Conservation (phyloP, 495 filamentous ascomycete genomes). For the Daldinia loculata region DNA sequence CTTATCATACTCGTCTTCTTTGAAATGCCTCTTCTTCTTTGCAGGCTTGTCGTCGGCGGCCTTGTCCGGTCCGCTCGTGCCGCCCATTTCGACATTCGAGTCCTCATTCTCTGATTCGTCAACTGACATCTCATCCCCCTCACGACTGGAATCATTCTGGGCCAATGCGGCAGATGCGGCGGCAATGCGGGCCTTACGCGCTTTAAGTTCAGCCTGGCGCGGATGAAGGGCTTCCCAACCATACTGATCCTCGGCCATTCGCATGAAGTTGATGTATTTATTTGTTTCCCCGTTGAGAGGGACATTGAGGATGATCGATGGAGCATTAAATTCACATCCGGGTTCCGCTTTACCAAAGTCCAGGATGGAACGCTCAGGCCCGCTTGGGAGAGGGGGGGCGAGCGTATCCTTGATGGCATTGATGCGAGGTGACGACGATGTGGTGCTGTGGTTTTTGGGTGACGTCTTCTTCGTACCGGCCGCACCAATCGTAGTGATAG, state of each 20-base stretch:
- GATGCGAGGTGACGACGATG: conserved; percentile 54
- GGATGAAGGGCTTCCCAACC: conserved; percentile 95
- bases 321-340: conserved; percentile 63
- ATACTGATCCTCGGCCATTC: conserved; percentile 90
- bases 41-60: conserved; percentile 69
- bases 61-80: conserved; percentile 65
- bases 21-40: conserved; percentile 78
- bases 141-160: conserved; percentile 73
- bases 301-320: conserved; percentile 86
- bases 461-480: conserved; percentile 47
- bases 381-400: conserved; percentile 49
- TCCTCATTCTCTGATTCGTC: conserved; percentile 71
- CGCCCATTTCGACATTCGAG: conserved; percentile 81
- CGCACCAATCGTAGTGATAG: conserved; percentile 54
- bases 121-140: conserved; percentile 78
- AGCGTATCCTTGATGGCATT: conserved; percentile 52
- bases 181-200: conserved; percentile 80
- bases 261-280: conserved; percentile 94
- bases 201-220: conserved; percentile 82
- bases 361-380: conserved; percentile 57
- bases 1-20: conserved; percentile 95
- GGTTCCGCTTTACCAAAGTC: conserved; percentile 60
- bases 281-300: conserved; percentile 81
- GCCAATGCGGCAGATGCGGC: conserved; percentile 85
- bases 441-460: conserved; percentile 52